Base-by-base conservation (phyloP, 805 yeast genomes). In the Candida xyloterini region DNA sequence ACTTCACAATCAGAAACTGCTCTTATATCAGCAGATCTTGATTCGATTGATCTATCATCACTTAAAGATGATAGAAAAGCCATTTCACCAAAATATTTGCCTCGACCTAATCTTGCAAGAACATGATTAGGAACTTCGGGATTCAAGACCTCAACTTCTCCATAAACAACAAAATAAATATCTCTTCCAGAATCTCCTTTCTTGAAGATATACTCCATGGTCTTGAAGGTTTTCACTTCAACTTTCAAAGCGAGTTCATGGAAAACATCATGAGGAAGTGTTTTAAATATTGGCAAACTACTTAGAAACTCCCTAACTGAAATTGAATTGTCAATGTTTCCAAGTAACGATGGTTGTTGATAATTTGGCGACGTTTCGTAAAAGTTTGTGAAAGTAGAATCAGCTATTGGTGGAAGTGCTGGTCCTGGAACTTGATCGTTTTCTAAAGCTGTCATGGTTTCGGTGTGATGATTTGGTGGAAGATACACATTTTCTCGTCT, bases 41-140 rank as follows among this genome's bases (percentile, higher is more conserved):
- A 53, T 30, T 49, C 62, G 51, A 38, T 43, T 33, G 26, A 40
- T 43, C 8, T 47, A 36, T 11, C 54, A 52, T 32, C 53, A 27
- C 58, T 42, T 15, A 79, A 51, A 10, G 70, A 68, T 3, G 76
- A 65, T 29, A 84, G 59, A 50, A 83, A 84, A 0, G 86, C 75
- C 81, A 83, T 79, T 57, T 83, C 91, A 15, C 93, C 93, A 62
- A 84, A 82, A 59, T 80, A 82, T 24, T 79, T 72, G 15, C 84
- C 86, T 11, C 76, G 60, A 2, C 76, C 71, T 18, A 84, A 62
- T 42, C 86, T 68, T 4, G 85, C 88, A 27, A 78, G 56, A 1
- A 72, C 64, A 25, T 62, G 60, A 14, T 63, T 61, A 21, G 63
- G 52, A 2, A 64, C 60, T 33, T 66, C 77, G 3, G 54, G 49